phyloP scores from a whole-genome alignment of 2,329 filamentous ascomycete genomes.

The Trichoderma atroviride region DNA sequence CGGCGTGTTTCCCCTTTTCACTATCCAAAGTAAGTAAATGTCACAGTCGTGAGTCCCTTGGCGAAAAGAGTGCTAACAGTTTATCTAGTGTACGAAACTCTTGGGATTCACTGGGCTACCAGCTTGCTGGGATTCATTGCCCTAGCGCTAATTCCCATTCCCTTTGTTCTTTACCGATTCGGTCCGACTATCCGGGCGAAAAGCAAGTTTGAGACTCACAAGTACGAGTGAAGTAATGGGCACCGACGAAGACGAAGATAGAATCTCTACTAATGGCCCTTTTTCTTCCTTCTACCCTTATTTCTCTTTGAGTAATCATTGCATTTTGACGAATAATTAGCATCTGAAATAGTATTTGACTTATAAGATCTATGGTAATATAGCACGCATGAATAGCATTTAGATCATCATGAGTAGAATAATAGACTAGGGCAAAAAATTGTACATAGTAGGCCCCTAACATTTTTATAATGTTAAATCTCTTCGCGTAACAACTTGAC shows the following conservation, averaged over 20 bases:
- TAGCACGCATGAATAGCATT: not conserved
- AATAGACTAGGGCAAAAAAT: constrained; percentile 6
- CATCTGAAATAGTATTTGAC: not conserved
- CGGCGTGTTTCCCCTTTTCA: constrained; percentile 63
- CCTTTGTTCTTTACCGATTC: constrained; percentile 55
- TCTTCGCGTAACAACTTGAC: not conserved
- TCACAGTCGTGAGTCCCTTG: fast-evolving
- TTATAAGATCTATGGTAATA: not conserved
- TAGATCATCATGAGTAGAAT: constrained; percentile 6
- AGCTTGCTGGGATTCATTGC: constrained; percentile 53
- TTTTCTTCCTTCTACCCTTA: not conserved
- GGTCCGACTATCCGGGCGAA: constrained; percentile 46
- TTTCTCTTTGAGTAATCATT: not conserved
- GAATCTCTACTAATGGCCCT: not conserved
- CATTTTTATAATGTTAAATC: not conserved
- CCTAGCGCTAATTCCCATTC: constrained; percentile 52
- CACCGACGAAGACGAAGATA: not conserved
- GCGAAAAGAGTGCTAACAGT: constrained; percentile 23
- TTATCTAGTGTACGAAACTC: constrained; percentile 44
- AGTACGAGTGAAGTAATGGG: constrained; percentile 25
- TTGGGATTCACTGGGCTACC: constrained; percentile 52
- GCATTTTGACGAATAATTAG: not conserved
- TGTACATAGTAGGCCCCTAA: not conserved
- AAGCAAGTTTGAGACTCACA: constrained; percentile 46
- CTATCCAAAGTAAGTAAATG: constrained; percentile 53